Evolutionary conservation across 345 rosid species (phyloP).

Genomic region (Citrus reticulata): DNA sequence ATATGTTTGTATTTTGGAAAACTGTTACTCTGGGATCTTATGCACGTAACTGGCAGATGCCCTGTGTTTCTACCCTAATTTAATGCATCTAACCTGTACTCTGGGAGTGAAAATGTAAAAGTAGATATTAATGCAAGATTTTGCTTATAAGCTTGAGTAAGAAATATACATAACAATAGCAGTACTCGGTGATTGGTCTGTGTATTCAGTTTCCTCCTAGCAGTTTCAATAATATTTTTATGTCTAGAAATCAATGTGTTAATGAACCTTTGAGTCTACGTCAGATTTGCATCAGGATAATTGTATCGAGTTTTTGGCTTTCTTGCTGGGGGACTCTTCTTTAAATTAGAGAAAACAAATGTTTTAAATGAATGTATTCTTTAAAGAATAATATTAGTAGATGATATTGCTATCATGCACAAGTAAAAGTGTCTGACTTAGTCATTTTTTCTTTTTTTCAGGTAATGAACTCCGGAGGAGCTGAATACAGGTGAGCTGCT

Average conservation of each 20-base stretch:
- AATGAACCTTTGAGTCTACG: not conserved
- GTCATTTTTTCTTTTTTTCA: conserved; percentile 30
- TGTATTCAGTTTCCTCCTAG: not conserved
- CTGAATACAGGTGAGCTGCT: conserved; percentile 40
- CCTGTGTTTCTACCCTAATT: not conserved
- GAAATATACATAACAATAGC: not conserved
- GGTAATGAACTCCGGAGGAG: conserved; percentile 48
- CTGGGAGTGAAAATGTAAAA: not conserved
- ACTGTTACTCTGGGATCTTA: not conserved
- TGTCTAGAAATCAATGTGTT: not conserved
- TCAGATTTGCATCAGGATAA: not conserved
- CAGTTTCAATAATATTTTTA: not conserved
- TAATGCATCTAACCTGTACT: not conserved
- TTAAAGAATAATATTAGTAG: not conserved
- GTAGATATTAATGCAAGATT: not conserved
- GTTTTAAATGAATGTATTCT: not conserved
- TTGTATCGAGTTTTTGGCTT: not conserved
- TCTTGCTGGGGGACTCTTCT: not conserved
- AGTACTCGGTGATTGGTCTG: not conserved
- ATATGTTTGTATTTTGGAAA: conserved; percentile 2
- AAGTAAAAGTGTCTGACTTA: conserved; percentile 1
- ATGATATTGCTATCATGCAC: not conserved
- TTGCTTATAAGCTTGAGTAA: not conserved
- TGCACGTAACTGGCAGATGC: not conserved
- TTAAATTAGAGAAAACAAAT: not conserved